phyloP scores from a whole-genome alignment of 1,284 basidiomycete species.

The Fomitopsis pinicola region DNA sequence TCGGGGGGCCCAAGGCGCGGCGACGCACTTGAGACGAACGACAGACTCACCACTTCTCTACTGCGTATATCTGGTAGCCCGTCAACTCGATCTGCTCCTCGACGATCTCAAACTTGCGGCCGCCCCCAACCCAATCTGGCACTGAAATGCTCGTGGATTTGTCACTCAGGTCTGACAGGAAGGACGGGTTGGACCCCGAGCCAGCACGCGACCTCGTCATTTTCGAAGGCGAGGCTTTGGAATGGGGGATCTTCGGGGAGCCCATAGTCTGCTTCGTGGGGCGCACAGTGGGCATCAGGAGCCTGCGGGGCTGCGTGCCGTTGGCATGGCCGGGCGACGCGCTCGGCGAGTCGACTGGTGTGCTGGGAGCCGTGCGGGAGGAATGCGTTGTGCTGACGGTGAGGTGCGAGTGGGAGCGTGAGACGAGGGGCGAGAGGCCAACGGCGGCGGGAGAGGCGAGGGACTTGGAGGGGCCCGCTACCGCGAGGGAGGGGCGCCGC shows the following conservation, averaged over 20 bases:
- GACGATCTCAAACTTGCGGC: constrained; percentile 40
- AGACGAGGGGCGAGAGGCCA: background rate
- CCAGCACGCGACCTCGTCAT: constrained; percentile 22
- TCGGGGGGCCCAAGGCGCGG: background rate
- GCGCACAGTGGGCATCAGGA: constrained; percentile 28
- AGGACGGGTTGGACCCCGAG: constrained; percentile 16
- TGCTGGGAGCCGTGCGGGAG: constrained; percentile 5
- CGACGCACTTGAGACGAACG: background rate
- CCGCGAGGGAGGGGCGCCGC: background rate
- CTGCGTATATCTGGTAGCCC: constrained; percentile 77
- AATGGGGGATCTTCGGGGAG: constrained; percentile 11
- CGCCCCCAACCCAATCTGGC: constrained; percentile 35
- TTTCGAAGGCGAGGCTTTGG: constrained; percentile 20
- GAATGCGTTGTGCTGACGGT: background rate
- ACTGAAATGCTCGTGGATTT: constrained; percentile 6
- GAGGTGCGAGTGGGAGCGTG: constrained; percentile 1
- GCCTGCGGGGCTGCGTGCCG: constrained; percentile 1
- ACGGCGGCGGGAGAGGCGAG: background rate
- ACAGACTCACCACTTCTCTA: constrained; percentile 67
- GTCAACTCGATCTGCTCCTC: constrained; percentile 41
- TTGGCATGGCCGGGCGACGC: constrained; percentile 10
- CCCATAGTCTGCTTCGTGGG: constrained; percentile 3
- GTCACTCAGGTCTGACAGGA: constrained; percentile 17
- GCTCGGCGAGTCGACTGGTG: constrained; percentile 15
- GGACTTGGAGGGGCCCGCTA: background rate